Percentiles rank a stretch among this genome's conserved stretches.
Conservation (phyloP, 2,329 filamentous ascomycete genomes). For the Trichophyton equinum region DNA sequence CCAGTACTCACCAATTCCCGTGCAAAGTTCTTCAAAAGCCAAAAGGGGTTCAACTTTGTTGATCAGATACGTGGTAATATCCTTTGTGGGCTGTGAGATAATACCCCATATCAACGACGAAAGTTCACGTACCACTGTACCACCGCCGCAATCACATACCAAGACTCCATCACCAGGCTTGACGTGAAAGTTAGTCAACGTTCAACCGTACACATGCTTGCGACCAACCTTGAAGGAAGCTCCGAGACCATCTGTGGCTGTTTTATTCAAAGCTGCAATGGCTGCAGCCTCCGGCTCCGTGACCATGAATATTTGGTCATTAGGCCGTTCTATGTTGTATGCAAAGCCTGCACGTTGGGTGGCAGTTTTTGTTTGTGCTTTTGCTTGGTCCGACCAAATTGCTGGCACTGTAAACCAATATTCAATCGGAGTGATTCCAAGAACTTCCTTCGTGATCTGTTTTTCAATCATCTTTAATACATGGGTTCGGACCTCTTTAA, state of each 20-base stretch:
- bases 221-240: not conserved
- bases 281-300: constrained; percentile 14
- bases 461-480: constrained; percentile 7
- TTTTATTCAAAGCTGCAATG: constrained; percentile 7
- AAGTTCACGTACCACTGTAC: not conserved
- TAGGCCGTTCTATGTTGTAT: constrained; percentile 3
- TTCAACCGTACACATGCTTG: too few relatives aligned
- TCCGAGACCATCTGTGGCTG: not conserved
- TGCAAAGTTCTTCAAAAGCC: constrained; percentile 13
- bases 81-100: not conserved
- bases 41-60: constrained; percentile 6
- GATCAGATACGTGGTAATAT: not conserved
- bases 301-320: constrained; percentile 13
- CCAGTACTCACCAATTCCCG: constrained; percentile 2
- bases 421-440: constrained; percentile 10
- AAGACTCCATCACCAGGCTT: not conserved
- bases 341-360: constrained; percentile 13
- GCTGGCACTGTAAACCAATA: constrained; percentile 16
- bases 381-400: constrained; percentile 12
- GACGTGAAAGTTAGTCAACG: not conserved
- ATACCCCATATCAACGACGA: not conserved
- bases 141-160: not conserved
- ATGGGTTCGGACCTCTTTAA: not conserved
- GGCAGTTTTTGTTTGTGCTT: constrained; percentile 11
- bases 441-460: constrained; percentile 11